Percentiles rank a stretch among this genome's conserved stretches.
These are phyloP conservation scores for Magnolia kwangsiensis DNA, from an alignment of 164 flowering plant species.

Conservation along the genomic window DNA sequence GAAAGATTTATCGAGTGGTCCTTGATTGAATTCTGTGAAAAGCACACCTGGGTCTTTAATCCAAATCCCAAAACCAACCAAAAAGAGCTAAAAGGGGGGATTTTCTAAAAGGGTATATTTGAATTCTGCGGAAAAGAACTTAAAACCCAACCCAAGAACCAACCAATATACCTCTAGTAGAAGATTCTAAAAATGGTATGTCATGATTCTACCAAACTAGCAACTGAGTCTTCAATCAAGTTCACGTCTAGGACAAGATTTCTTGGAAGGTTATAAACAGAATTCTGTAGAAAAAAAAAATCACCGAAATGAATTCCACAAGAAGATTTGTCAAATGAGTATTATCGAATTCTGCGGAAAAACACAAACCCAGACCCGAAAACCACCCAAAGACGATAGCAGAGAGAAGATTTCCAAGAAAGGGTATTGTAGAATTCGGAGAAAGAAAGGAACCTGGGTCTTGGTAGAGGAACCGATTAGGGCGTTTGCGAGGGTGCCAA, in stretches of 20 bases:
- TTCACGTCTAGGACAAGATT: not conserved
- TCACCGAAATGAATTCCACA: not conserved
- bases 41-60: not conserved
- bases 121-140: not conserved
- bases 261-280: too few relatives aligned
- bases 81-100: not conserved
- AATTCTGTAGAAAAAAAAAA: too few relatives aligned
- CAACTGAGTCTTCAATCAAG: not conserved
- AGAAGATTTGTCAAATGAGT: not conserved
- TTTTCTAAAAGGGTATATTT: not conserved
- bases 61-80: not conserved
- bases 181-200: not conserved
- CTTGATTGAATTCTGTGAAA: not conserved
- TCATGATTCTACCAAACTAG: not conserved
- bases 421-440: not conserved
- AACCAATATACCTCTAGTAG: not conserved
- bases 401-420: too few relatives aligned
- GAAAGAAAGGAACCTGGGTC: slow-evolving; percentile 43
- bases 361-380: too few relatives aligned
- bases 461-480: slow-evolving; percentile 81
- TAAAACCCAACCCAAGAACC: not conserved
- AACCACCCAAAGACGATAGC: too few relatives aligned
- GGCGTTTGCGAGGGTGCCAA: slow-evolving; percentile 73
- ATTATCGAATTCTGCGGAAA: not conserved
- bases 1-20: not conserved